These are phyloP conservation scores for Onygenales sp. DNA, from an alignment of 2,329 filamentous ascomycete genomes.

Conservation along the genomic window DNA sequence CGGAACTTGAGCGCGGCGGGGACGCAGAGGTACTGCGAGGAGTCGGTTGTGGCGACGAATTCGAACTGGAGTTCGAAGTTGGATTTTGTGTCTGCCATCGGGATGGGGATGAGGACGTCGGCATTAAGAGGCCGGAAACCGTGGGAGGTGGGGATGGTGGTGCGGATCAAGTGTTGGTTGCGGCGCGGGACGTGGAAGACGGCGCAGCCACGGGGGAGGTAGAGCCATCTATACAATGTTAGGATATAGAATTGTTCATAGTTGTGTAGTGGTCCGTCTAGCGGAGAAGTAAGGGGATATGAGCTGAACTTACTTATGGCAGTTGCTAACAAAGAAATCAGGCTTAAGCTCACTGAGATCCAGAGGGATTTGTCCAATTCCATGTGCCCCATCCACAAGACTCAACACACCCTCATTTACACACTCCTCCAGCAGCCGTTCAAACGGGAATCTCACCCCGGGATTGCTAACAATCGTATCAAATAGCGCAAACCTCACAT, in stretches of 20 bases:
- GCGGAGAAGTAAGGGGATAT: not conserved
- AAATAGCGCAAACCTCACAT: constrained; percentile 60
- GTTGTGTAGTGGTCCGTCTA: too few species aligned
- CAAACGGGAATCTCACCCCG: constrained; percentile 70
- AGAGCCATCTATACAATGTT: constrained; percentile 56
- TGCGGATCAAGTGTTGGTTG: constrained; percentile 66
- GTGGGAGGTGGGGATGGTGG: constrained; percentile 70
- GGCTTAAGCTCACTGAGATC: constrained; percentile 59
- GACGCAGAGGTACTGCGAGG: constrained; percentile 61
- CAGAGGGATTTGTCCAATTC: constrained; percentile 66
- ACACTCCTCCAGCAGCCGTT: constrained; percentile 55
- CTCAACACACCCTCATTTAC: constrained; percentile 59
- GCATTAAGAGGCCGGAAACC: constrained; percentile 51
- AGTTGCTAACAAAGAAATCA: constrained; percentile 82
- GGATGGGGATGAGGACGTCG: constrained; percentile 6
- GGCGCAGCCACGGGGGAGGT: constrained; percentile 68
- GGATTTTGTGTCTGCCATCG: constrained; percentile 34
- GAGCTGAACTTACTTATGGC: constrained; percentile 52
- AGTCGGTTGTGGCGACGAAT: constrained; percentile 68
- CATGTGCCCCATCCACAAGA: constrained; percentile 76
- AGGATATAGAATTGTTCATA: not conserved
- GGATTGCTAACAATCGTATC: constrained; percentile 74
- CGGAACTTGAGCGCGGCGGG: constrained; percentile 65
- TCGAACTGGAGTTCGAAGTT: constrained; percentile 63
- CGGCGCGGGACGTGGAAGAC: constrained; percentile 67